Base-by-base conservation (phyloP, 768 basidiomycete species). In the Boletales sp. region DNA sequence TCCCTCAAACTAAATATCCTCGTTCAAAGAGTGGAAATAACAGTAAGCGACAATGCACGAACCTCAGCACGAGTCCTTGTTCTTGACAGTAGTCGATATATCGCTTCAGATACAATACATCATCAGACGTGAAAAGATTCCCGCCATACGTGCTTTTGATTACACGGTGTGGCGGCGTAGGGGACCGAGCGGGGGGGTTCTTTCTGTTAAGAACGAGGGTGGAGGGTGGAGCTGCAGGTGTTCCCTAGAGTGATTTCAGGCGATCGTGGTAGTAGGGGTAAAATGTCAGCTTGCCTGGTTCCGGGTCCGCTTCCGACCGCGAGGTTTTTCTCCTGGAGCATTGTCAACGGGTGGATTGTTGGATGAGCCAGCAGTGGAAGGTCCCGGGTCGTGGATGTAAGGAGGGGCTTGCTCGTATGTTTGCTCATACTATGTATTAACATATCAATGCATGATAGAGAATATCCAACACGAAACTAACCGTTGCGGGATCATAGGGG, bases 51-150 rank as follows among this genome's bases (percentile, higher is more conserved):
- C 30, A 10, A 41, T 17, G 28, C 44, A 56, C 69, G 40, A 48
- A 86, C 86, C 86, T 90, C 39, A 93, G 72, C 9, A 91, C 87
- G 8, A 90, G 67, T 34, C 90, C 90, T 65, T 91, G 86, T 49
- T 91, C 88, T 60, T 90, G 89, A 61, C 90, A 93, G 59, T 90
- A 93, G 57, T 91, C 88, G 41, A 93, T 93, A 63, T 93, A 93
- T 63, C 83, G 86, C 62, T 90, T 90, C 53, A 93, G 76, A 64
- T 92, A 93, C 33, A 80, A 49, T 37, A 93, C 81, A 62, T 93
- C 90, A 42, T 92, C 90, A 2, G 84, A 76, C 0, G 90, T 93
- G 61, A 93, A 93, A 35, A 91, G 65, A 61, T 93, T 92, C 13
- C 90, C 90, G 39, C 90, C 90, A 59, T 91, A 92, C 0, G 90